Evolutionary conservation across 345 rosid genomes (phyloP).

Genomic region (Clarkia xantiana): DNA sequence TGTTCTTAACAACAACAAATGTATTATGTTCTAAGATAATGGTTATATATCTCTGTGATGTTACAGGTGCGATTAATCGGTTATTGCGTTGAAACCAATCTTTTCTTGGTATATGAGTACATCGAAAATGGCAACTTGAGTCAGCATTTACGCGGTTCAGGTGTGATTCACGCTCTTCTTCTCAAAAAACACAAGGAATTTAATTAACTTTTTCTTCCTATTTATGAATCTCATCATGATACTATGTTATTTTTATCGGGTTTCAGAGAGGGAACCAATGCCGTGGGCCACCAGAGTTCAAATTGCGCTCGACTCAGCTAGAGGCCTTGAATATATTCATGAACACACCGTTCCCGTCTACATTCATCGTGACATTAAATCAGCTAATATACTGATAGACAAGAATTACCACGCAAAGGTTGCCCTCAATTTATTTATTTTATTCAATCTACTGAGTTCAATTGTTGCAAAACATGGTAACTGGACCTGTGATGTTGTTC

Average conservation of each 20-base stretch:
- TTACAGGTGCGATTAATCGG: conserved; percentile 83
- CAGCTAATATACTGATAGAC: conserved; percentile 92
- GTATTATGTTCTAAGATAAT: neutral
- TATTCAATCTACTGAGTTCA: neutral
- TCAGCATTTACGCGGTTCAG: conserved; percentile 80
- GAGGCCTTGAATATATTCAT: conserved; percentile 96
- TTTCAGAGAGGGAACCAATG: conserved; percentile 59
- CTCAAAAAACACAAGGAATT: too few relatives aligned
- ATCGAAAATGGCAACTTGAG: conserved; percentile 91
- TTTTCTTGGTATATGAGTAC: conserved; percentile 75
- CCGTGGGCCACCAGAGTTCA: conserved; percentile 82
- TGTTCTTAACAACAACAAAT: too few relatives aligned
- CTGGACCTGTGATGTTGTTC: neutral
- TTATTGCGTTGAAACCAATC: conserved; percentile 87
- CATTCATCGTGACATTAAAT: conserved; percentile 88
- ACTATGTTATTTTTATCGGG: conserved; percentile 10
- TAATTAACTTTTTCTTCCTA: neutral
- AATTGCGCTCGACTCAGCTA: conserved; percentile 91
- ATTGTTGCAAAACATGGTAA: neutral
- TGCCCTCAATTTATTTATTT: neutral
- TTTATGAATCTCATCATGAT: neutral
- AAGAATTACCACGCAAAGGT: conserved; percentile 81
- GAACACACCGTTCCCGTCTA: conserved; percentile 98
- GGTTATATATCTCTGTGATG: too few relatives aligned
- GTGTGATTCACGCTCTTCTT: too few relatives aligned